Percentiles rank a stretch among this genome's conserved stretches.
These are phyloP conservation scores for Phytophthora constricta DNA, from an alignment of 352 stramenopile genomes.

Conservation along the genomic window DNA sequence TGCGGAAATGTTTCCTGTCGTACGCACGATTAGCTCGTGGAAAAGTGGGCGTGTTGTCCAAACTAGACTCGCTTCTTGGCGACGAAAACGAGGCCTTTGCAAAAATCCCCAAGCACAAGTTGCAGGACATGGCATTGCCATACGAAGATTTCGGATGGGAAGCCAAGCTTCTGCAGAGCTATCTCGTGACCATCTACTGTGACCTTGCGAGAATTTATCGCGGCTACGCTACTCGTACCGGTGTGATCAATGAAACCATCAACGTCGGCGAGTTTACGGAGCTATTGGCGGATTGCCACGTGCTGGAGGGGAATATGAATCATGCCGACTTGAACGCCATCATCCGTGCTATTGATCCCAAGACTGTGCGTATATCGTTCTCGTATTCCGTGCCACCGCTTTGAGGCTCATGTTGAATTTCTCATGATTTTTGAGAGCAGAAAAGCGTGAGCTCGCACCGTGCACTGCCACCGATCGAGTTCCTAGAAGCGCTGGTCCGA, in stretches of 20 bases:
- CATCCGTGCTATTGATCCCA: conserved; percentile 53
- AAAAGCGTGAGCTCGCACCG: conserved; percentile 53
- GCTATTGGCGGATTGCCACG: conserved; percentile 71
- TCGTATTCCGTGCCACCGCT: neutral
- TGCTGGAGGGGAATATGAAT: conserved; percentile 58
- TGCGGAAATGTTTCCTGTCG: conserved; percentile 81
- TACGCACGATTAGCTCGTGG: conserved; percentile 67
- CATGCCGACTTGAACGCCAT: conserved; percentile 52
- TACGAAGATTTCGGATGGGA: conserved; percentile 80
- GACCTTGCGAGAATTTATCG: conserved; percentile 81
- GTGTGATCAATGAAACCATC: conserved; percentile 50
- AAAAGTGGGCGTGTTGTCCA: conserved; percentile 66
- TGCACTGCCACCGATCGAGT: conserved; percentile 60
- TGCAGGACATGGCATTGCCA: conserved; percentile 59
- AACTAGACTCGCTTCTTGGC: conserved; percentile 42
- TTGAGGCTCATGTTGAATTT: conserved; percentile 1
- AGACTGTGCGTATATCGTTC: conserved; percentile 33
- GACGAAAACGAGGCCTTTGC: conserved; percentile 74
- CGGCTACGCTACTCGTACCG: conserved; percentile 57
- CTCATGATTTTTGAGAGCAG: conserved; percentile 7
- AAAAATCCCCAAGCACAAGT: conserved; percentile 53
- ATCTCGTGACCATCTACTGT: conserved; percentile 69
- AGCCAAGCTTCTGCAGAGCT: conserved; percentile 75
- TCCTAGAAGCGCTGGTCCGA: conserved; percentile 71
- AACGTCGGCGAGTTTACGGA: conserved; percentile 62